Percentiles rank a stretch among this genome's conserved stretches.
Conservation (phyloP, 371 early-diverging fungal species). For the Rhizopus sp. region DNA sequence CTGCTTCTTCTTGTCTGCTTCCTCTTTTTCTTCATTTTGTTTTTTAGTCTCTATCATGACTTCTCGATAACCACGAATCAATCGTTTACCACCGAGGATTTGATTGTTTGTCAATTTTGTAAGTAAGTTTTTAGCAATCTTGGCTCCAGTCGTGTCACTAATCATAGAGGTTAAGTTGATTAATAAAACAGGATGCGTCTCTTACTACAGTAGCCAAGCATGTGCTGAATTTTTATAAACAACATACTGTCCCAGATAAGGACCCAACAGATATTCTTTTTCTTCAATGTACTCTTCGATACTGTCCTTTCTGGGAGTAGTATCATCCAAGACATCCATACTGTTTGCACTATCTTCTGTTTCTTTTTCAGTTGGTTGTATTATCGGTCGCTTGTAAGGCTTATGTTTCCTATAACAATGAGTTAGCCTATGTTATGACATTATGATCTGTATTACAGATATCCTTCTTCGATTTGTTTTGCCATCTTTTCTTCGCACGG, state of each 20-base stretch:
- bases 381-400: constrained; percentile 23
- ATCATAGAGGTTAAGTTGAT: background rate
- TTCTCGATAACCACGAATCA: constrained; percentile 77
- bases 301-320: constrained; percentile 5
- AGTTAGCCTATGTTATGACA: background rate
- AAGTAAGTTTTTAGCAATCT: constrained; percentile 72
- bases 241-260: constrained; percentile 74
- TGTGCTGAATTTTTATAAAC: constrained; percentile 62
- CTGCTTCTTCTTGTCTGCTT: constrained; percentile 5
- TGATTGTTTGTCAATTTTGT: constrained; percentile 61
- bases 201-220: constrained; percentile 70
- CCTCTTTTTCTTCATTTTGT: constrained; percentile 8
- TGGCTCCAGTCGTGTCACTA: constrained; percentile 53
- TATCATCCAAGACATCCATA: constrained; percentile 13
- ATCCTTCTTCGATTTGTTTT: constrained; percentile 82
- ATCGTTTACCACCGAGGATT: constrained; percentile 67
- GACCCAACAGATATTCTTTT: constrained; percentile 72
- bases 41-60: constrained; percentile 48
- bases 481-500: constrained; percentile 85
- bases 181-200: background rate
- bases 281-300: constrained; percentile 47
- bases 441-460: constrained; percentile 45
- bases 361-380: constrained; percentile 3
- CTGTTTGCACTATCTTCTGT: constrained; percentile 7
- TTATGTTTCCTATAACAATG: constrained; percentile 28